These are phyloP conservation scores for Hypoxylon crocopeplum DNA, from an alignment of 495 filamentous ascomycete genomes.

Conservation along the genomic window DNA sequence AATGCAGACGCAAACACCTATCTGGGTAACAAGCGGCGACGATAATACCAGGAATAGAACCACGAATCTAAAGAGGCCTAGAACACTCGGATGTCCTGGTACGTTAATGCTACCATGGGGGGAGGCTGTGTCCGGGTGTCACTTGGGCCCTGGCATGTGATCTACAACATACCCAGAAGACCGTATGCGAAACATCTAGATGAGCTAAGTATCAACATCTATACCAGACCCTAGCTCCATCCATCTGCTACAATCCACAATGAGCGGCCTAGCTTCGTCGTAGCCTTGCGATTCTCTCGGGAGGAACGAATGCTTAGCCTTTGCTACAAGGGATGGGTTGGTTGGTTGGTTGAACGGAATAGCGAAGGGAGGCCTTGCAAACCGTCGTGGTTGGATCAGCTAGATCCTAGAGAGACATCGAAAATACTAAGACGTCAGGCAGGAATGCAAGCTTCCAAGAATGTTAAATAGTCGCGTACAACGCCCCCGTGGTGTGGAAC, in stretches of 20 bases:
- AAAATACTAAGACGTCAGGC: conserved; percentile 5
- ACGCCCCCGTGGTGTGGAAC: neutral
- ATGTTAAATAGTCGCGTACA: conserved; percentile 24
- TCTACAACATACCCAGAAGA: neutral
- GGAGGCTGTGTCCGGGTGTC: too few species aligned
- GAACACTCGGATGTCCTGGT: too few species aligned
- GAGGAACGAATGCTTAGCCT: conserved; percentile 15
- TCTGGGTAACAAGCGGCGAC: too few species aligned
- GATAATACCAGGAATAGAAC: too few species aligned
- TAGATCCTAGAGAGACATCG: conserved; percentile 18
- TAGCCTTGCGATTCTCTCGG: conserved; percentile 2
- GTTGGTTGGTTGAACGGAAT: neutral
- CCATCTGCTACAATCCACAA: neutral
- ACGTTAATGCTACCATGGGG: too few species aligned
- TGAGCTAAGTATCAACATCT: neutral
- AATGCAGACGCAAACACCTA: too few species aligned
- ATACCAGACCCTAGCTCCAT: too few species aligned
- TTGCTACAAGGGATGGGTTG: neutral
- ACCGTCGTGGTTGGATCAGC: conserved; percentile 13
- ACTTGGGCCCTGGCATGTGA: neutral
- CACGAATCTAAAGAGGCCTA: too few species aligned
- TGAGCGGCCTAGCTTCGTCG: conserved; percentile 1
- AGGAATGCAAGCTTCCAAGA: conserved; percentile 19
- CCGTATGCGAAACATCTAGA: neutral
- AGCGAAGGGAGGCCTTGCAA: neutral